phyloP scores from a whole-genome alignment of 306 rosid species.

The Rosa chinensis region DNA sequence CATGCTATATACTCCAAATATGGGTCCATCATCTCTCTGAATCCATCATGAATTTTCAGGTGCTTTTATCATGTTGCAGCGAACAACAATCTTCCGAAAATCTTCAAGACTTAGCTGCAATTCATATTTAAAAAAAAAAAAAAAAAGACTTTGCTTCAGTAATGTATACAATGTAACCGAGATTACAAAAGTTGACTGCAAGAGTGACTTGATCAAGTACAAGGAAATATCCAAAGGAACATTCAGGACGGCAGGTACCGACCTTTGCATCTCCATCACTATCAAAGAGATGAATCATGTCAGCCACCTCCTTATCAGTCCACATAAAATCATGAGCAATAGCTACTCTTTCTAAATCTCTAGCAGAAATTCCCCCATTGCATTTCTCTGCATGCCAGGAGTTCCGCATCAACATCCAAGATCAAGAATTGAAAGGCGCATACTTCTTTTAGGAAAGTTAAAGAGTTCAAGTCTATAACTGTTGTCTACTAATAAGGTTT shows the following conservation, averaged over 20 bases:
- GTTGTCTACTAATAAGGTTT: not conserved
- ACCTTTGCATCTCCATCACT: conserved; percentile 80
- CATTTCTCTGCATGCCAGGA: conserved; percentile 56
- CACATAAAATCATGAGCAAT: conserved; percentile 73
- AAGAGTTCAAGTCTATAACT: not conserved
- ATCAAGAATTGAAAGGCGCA: not conserved
- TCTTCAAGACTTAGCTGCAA: conserved; percentile 79
- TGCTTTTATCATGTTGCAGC: conserved; percentile 74
- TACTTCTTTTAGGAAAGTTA: not conserved
- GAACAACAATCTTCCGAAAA: conserved; percentile 67
- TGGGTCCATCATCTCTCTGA: not conserved
- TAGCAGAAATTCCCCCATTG: conserved; percentile 52
- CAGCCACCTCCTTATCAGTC: conserved; percentile 64
- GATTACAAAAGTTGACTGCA: not conserved
- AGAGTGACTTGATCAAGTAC: not conserved
- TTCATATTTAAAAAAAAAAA: not conserved
- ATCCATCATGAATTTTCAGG: conserved; percentile 35
- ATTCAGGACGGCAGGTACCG: conserved; percentile 8
- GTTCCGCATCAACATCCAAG: conserved; percentile 29
- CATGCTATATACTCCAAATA: not conserved
- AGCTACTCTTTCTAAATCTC: conserved; percentile 70
- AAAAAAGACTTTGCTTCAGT: not conserved
- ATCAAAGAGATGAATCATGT: conserved; percentile 83
- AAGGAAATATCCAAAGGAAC: not conserved
- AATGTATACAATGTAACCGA: not conserved